phyloP scores from a whole-genome alignment of 257 asterid genomes.

The Schizonepeta tenuifolia region DNA sequence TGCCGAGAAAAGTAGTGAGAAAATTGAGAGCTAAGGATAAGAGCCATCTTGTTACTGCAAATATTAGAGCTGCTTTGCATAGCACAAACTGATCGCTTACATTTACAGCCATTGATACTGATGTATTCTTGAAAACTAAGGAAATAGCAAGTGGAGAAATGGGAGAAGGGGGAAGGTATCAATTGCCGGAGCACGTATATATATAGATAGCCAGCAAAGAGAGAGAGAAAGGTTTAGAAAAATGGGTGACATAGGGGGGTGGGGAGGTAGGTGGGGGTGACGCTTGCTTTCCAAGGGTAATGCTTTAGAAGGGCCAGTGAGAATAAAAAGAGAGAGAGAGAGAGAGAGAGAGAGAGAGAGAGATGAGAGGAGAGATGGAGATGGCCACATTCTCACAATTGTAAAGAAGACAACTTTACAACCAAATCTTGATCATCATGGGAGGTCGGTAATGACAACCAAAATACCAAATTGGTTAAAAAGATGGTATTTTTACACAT shows the following conservation, averaged over 20 bases:
- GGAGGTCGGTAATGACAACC: conserved; percentile 41
- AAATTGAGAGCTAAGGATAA: conserved; percentile 48
- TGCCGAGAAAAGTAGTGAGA: conserved; percentile 34
- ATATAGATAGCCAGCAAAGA: conserved; percentile 31
- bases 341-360: conserved; percentile 12
- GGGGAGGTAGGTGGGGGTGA: conserved; percentile 34
- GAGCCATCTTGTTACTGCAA: conserved; percentile 60
- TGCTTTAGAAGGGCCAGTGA: conserved; percentile 49
- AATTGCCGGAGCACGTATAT: conserved; percentile 27
- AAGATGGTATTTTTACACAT: conserved; percentile 49
- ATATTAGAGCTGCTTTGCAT: conserved; percentile 59
- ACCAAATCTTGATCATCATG: conserved; percentile 41
- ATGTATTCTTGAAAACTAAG: neutral
- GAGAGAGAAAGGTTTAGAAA: conserved; percentile 18
- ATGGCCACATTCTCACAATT: conserved; percentile 26
- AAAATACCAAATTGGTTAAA: conserved; percentile 32
- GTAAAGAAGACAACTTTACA: conserved; percentile 40
- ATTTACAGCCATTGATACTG: conserved; percentile 38
- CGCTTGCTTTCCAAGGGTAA: conserved; percentile 31
- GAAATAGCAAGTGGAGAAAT: conserved; percentile 19
- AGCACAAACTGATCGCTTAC: conserved; percentile 52
- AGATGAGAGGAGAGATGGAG: conserved; percentile 15
- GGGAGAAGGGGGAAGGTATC: conserved; percentile 50
- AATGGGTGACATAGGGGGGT: conserved; percentile 43
- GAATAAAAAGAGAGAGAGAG: conserved; percentile 41